phyloP scores from a whole-genome alignment of 164 flowering plant species.

The Buxus sempervirens region DNA sequence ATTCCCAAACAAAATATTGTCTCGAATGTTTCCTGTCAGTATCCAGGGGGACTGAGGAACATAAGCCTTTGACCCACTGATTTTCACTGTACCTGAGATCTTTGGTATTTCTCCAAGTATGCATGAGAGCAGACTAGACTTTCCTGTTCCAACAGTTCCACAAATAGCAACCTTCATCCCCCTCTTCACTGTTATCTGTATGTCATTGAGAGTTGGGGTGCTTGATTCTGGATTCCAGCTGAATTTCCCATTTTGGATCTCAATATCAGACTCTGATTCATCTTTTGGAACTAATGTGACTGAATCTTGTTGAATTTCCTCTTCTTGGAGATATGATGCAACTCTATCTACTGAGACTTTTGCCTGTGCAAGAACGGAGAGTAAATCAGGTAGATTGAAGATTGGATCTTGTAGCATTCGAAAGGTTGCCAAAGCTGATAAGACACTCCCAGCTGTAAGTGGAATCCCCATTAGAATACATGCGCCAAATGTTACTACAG shows the following conservation, averaged over 20 bases:
- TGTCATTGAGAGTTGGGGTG: constrained; percentile 51
- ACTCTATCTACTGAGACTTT: constrained; percentile 85
- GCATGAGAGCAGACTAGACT: constrained; percentile 82
- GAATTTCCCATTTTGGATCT: constrained; percentile 62
- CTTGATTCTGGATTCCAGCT: constrained; percentile 64
- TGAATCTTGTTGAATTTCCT: constrained; percentile 62
- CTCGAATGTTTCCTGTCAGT: constrained; percentile 75
- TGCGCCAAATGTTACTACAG: constrained; percentile 68
- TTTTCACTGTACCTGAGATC: constrained; percentile 61
- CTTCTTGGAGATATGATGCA: constrained; percentile 69
- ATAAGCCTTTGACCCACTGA: constrained; percentile 88
- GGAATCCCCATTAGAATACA: constrained; percentile 72
- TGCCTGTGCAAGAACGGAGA: constrained; percentile 65
- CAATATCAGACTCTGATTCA: constrained; percentile 44
- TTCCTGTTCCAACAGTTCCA: constrained; percentile 95
- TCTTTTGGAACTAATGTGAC: constrained; percentile 46
- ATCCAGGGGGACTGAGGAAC: constrained; percentile 98
- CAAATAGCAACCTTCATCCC: constrained; percentile 95
- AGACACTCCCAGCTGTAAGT: constrained; percentile 79
- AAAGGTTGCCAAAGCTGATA: constrained; percentile 92
- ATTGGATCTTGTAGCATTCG: constrained; percentile 92
- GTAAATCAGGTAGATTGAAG: constrained; percentile 79
- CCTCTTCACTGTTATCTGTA: constrained; percentile 57
- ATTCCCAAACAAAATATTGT: constrained; percentile 81
- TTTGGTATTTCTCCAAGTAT: constrained; percentile 82